Percentiles rank a stretch among this genome's conserved stretches.
Evolutionary conservation across 2,329 filamentous ascomycete genomes (phyloP).

Genomic region (Apiospora hydei): DNA sequence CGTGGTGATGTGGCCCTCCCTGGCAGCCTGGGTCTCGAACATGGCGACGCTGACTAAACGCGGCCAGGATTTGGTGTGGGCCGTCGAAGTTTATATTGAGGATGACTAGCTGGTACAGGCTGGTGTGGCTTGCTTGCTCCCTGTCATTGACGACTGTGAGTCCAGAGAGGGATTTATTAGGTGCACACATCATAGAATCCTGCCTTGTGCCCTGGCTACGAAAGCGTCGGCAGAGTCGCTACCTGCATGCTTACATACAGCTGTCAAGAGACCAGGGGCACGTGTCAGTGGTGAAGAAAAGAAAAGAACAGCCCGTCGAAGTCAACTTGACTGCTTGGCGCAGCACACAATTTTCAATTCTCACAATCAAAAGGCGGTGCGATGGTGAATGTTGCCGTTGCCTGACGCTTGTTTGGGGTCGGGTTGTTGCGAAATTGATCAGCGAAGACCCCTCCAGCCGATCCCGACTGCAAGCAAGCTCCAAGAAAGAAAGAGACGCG

Average conservation of each 20-base stretch:
- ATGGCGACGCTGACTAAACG: constrained; percentile 8
- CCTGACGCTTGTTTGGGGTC: background rate
- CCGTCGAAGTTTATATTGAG: background rate
- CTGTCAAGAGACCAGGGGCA: background rate
- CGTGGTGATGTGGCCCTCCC: background rate
- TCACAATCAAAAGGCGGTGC: background rate
- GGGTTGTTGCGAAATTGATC: background rate
- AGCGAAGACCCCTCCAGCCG: constrained; percentile 5
- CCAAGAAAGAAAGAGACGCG: constrained; percentile 12
- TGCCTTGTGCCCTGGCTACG: background rate
- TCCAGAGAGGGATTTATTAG: background rate
- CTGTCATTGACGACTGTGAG: too few relatives aligned
- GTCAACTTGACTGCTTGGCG: background rate
- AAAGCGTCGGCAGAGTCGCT: background rate
- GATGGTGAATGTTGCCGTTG: background rate
- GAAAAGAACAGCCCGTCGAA: background rate
- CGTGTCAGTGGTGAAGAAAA: background rate
- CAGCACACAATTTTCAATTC: background rate
- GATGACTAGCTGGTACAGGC: background rate
- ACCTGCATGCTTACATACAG: background rate
- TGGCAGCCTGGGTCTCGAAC: constrained; percentile 1
- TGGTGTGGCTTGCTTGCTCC: background rate
- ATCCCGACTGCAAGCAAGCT: background rate
- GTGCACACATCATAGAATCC: background rate
- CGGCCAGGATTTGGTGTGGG: background rate